phyloP scores from a whole-genome alignment of 352 stramenopile genomes.

The Pythium myriotylum region DNA sequence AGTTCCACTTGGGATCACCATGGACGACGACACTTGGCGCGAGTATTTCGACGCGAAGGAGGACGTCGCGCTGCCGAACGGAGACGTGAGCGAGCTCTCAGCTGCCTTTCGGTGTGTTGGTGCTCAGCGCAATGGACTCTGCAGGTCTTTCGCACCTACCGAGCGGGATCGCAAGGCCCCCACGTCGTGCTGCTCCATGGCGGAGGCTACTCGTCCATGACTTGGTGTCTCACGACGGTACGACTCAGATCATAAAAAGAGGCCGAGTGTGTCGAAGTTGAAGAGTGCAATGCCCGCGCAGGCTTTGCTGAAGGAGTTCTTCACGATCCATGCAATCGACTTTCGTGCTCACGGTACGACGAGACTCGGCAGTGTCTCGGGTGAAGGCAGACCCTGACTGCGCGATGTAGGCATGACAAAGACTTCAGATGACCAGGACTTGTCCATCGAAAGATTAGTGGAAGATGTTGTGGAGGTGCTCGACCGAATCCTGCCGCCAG shows the following conservation, averaged over 20 bases:
- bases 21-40: slow-evolving; percentile 49
- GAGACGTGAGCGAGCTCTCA: slow-evolving; percentile 45
- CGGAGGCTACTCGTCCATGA: slow-evolving; percentile 86
- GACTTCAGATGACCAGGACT: slow-evolving; percentile 61
- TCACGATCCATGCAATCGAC: slow-evolving; percentile 83
- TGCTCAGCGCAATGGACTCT: neutral
- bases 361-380: too few relatives aligned
- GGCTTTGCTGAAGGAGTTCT: slow-evolving; percentile 74
- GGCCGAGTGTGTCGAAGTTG: neutral
- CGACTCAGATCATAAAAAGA: neutral
- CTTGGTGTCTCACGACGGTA: slow-evolving; percentile 81
- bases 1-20: too few relatives aligned
- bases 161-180: slow-evolving; percentile 61
- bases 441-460: slow-evolving; percentile 80
- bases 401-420: slow-evolving; percentile 49
- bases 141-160: slow-evolving; percentile 83
- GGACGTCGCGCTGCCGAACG: slow-evolving; percentile 62
- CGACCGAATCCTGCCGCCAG: slow-evolving; percentile 47
- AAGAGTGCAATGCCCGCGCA: slow-evolving; percentile 19
- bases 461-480: slow-evolving; percentile 66
- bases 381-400: neutral
- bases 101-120: neutral
- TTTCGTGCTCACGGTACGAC: slow-evolving; percentile 75
- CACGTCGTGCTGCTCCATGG: slow-evolving; percentile 85
- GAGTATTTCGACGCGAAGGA: slow-evolving; percentile 78